Evolutionary conservation across 208 protist genomes (phyloP).

Genomic region (Leishmania gerbilli): DNA sequence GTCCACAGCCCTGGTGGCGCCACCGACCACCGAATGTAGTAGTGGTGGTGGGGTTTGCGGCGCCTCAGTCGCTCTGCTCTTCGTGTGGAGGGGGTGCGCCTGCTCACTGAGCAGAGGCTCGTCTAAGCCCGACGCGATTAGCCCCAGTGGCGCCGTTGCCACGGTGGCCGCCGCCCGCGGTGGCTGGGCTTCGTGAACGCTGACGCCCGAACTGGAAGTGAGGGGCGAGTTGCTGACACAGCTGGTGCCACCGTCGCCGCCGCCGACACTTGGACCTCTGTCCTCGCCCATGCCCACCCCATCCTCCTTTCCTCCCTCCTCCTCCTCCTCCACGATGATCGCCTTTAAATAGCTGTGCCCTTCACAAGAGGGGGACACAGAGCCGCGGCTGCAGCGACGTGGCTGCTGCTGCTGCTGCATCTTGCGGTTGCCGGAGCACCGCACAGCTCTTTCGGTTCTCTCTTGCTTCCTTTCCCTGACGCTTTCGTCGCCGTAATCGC

Average conservation of each 20-base stretch:
- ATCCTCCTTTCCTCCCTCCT: background rate
- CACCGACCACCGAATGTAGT: background rate
- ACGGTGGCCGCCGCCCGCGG: background rate
- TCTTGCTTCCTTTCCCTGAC: background rate
- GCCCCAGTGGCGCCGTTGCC: background rate
- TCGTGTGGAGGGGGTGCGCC: background rate
- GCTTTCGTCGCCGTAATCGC: too few species aligned
- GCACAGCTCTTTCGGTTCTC: background rate
- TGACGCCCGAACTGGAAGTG: slow-evolving; percentile 9
- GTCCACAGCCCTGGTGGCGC: background rate
- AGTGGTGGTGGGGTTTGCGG: background rate
- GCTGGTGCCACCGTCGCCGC: slow-evolving; percentile 2
- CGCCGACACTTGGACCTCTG: background rate
- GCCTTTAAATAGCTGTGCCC: background rate
- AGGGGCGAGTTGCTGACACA: slow-evolving; percentile 10
- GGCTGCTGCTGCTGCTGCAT: background rate
- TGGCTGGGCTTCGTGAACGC: slow-evolving; percentile 7
- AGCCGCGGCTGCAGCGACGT: background rate
- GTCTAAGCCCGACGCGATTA: background rate
- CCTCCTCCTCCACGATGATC: slow-evolving; percentile 1
- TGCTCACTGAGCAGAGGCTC: background rate
- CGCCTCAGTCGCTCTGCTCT: background rate
- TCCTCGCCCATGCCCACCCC: background rate
- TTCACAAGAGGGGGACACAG: background rate
- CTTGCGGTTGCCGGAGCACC: background rate